phyloP scores from a whole-genome alignment of 371 early-diverging fungal genomes.

The Mortierella sp. region DNA sequence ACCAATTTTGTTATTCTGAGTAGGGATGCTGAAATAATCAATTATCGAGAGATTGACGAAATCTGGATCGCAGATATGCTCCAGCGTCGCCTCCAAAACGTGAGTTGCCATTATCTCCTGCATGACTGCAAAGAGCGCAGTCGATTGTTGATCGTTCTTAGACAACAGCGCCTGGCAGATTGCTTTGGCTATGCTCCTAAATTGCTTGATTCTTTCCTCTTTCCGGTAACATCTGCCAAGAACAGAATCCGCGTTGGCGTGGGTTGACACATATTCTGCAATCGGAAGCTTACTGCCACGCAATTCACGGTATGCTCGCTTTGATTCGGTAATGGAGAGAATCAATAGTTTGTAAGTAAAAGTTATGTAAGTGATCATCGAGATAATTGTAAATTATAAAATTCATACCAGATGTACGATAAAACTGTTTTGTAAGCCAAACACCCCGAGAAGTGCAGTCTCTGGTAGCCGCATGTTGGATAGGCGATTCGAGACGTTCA shows the following conservation, averaged over 20 bases:
- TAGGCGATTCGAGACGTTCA: conserved; percentile 41
- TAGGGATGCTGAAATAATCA: conserved; percentile 36
- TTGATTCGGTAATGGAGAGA: not conserved
- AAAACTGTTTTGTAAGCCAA: conserved; percentile 54
- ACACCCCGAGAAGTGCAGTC: conserved; percentile 48
- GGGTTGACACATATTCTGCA: conserved; percentile 37
- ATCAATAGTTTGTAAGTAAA: not conserved
- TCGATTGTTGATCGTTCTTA: conserved; percentile 50
- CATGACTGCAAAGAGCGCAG: conserved; percentile 49
- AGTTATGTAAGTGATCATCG: not conserved
- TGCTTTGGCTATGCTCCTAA: conserved; percentile 51
- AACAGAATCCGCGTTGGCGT: conserved; percentile 52
- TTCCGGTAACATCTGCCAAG: conserved; percentile 52
- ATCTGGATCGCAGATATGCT: conserved; percentile 53
- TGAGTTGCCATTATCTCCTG: conserved; percentile 57
- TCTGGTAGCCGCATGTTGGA: conserved; percentile 48
- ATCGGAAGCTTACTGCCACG: conserved; percentile 43
- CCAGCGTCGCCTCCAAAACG: conserved; percentile 43
- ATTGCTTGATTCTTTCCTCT: conserved; percentile 50
- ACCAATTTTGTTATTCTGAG: not conserved
- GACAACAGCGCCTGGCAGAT: conserved; percentile 47
- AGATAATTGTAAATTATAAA: not conserved
- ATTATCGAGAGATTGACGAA: conserved; percentile 49
- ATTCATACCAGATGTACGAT: conserved; percentile 52
- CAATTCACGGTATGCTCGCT: conserved; percentile 54